These are phyloP conservation scores for Chalciporus sp. DNA, from an alignment of 1,284 basidiomycete species.

Conservation along the genomic window DNA sequence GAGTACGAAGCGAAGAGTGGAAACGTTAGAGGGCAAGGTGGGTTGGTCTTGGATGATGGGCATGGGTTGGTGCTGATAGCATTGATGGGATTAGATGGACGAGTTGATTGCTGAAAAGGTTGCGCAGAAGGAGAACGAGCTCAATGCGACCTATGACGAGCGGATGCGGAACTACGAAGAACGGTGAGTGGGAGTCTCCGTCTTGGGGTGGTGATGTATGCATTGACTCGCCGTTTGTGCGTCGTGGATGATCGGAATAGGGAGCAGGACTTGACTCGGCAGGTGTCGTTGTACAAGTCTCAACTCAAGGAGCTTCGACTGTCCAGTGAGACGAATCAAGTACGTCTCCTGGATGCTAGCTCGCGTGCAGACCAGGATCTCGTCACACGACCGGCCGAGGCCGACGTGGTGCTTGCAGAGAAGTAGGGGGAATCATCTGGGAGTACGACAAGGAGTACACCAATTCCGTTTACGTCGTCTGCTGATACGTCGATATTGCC, in stretches of 20 bases:
- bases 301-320: constrained; percentile 89
- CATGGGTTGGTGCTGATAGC: constrained; percentile 4
- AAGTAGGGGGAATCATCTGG: constrained; percentile 26
- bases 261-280: constrained; percentile 89
- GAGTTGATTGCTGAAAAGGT: constrained; percentile 85
- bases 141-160: constrained; percentile 96
- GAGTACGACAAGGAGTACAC: constrained; percentile 49
- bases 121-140: constrained; percentile 89
- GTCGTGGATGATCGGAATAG: constrained; percentile 43
- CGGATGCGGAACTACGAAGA: constrained; percentile 94
- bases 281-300: constrained; percentile 81
- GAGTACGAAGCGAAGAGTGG: constrained; percentile 69
- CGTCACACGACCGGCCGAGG: constrained; percentile 82
- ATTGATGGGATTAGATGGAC: constrained; percentile 69
- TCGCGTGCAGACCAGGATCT: constrained; percentile 93
- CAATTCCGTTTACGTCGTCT: constrained; percentile 70
- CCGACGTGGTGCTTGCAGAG: constrained; percentile 92
- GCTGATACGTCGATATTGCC: constrained; percentile 91
- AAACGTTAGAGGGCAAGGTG: constrained; percentile 85
- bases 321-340: constrained; percentile 90
- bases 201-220: not conserved
- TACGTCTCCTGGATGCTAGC: constrained; percentile 86
- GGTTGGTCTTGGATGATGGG: constrained; percentile 20
- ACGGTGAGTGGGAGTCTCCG: constrained; percentile 51
- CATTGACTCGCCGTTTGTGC: not conserved